Evolutionary conservation across 2,329 filamentous ascomycete genomes (phyloP).

Genomic region (Aspergillus fijiensis): DNA sequence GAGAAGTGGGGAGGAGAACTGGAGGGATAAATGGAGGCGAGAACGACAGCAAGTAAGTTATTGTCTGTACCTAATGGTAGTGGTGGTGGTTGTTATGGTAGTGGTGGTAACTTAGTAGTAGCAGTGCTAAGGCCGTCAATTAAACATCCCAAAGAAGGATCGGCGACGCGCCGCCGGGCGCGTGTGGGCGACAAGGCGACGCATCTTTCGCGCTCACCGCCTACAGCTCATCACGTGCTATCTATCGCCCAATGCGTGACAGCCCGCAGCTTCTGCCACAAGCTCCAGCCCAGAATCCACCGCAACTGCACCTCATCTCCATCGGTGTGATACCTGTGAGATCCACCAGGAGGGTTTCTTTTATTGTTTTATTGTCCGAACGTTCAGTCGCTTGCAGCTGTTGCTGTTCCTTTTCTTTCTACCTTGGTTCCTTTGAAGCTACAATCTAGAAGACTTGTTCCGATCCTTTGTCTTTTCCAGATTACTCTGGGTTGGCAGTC

Average conservation of each 20-base stretch:
- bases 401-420: not conserved
- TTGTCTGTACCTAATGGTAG: too few species aligned
- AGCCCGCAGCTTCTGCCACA: constrained; percentile 28
- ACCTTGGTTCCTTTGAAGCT: not conserved
- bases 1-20: constrained; percentile 3
- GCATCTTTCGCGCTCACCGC: constrained; percentile 33
- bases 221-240: constrained; percentile 29
- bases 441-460: not conserved
- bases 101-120: constrained; percentile 15
- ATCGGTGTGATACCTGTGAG: constrained; percentile 2
- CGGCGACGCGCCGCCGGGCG: constrained; percentile 26
- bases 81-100: not conserved
- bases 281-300: constrained; percentile 3
- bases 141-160: constrained; percentile 21
- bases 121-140: constrained; percentile 7
- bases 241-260: not conserved
- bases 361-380: not conserved
- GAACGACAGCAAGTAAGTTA: constrained; percentile 11
- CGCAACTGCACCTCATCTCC: constrained; percentile 4
- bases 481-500: not conserved
- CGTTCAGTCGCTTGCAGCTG: not conserved
- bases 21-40: constrained; percentile 21
- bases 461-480: not conserved
- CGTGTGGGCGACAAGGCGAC: constrained; percentile 20
- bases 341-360: constrained; percentile 1